phyloP scores from a whole-genome alignment of 306 rosid genomes.

The Casuarina glauca region DNA sequence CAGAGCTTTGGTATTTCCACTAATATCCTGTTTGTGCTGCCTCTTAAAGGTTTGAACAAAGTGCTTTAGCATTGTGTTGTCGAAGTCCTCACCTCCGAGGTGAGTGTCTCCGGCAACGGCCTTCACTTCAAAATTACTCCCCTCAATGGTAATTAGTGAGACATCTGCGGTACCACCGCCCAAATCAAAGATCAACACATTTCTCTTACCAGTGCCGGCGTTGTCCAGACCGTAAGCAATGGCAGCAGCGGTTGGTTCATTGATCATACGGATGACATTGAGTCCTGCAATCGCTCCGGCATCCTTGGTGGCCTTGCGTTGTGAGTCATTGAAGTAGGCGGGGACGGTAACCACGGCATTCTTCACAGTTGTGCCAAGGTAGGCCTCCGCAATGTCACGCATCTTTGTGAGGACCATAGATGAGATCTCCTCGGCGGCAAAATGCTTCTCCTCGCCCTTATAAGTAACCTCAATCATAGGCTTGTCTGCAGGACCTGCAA shows the following conservation, averaged over 20 bases:
- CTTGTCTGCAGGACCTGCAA: not conserved
- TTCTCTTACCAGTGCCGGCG: not conserved
- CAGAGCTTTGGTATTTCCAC: not conserved
- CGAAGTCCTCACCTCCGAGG: conserved; percentile 39
- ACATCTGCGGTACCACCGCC: conserved; percentile 23
- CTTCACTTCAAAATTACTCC: not conserved
- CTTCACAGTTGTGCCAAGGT: not conserved
- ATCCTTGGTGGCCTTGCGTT: conserved; percentile 49
- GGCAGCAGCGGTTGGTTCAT: conserved; percentile 73
- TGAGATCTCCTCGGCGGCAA: conserved; percentile 16
- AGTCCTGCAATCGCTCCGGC: conserved; percentile 66
- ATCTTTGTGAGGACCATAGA: conserved; percentile 3
- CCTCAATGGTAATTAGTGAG: conserved; percentile 6
- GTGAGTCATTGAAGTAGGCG: conserved; percentile 1
- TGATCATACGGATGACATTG: conserved; percentile 67
- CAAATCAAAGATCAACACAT: conserved; percentile 20
- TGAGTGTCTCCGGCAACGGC: conserved; percentile 37
- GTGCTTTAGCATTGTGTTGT: conserved; percentile 25
- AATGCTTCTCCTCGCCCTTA: not conserved
- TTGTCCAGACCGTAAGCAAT: conserved; percentile 54
- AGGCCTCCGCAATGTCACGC: conserved; percentile 20
- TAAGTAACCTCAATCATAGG: conserved; percentile 12
- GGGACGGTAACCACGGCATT: conserved; percentile 5
- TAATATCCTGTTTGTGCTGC: conserved; percentile 20
- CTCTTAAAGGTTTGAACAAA: conserved; percentile 23